A percentile compares a stretch with the other conserved stretches of the same genome.
phyloP scores from a whole-genome alignment of 2,329 filamentous ascomycete genomes.

The Fusarium sp. region DNA sequence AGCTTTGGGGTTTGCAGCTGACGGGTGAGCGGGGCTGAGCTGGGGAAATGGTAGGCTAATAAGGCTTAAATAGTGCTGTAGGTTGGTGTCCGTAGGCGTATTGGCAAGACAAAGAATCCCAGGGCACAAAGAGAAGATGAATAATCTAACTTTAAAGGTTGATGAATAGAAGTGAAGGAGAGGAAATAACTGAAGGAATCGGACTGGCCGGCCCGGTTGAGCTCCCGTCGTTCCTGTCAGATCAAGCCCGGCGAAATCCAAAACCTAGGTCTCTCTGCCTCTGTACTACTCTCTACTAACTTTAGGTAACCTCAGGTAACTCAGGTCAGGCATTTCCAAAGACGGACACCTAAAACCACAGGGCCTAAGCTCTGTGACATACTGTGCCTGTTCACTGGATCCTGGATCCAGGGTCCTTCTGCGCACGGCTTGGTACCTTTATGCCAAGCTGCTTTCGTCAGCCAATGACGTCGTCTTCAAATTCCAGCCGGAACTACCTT shows the following conservation, averaged over 20 bases:
- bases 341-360: constrained; percentile 21
- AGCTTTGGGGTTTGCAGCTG: constrained; percentile 21
- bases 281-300: background rate
- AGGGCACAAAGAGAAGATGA: constrained; percentile 6
- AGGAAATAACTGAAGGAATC: constrained; percentile 9
- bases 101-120: background rate
- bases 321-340: constrained; percentile 15
- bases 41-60: constrained; percentile 15
- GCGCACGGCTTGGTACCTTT: constrained; percentile 15
- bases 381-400: constrained; percentile 6
- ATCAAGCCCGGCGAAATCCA: constrained; percentile 20
- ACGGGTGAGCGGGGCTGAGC: constrained; percentile 31
- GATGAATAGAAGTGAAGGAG: constrained; percentile 16
- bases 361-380: constrained; percentile 10
- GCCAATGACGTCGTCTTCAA: constrained; percentile 39
- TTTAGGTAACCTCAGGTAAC: background rate
- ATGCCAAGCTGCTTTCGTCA: constrained; percentile 35
- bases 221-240: background rate
- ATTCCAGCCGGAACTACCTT: constrained; percentile 21
- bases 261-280: constrained; percentile 14
- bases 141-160: background rate
- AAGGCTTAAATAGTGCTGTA: constrained; percentile 7
- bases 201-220: constrained; percentile 22
- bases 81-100: background rate
- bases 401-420: constrained; percentile 30